Evolutionary conservation across 108 stramenopile species (phyloP), one percentile per base, ranked within the genome.

Genomic region (Fistulifera solaris): DNA sequence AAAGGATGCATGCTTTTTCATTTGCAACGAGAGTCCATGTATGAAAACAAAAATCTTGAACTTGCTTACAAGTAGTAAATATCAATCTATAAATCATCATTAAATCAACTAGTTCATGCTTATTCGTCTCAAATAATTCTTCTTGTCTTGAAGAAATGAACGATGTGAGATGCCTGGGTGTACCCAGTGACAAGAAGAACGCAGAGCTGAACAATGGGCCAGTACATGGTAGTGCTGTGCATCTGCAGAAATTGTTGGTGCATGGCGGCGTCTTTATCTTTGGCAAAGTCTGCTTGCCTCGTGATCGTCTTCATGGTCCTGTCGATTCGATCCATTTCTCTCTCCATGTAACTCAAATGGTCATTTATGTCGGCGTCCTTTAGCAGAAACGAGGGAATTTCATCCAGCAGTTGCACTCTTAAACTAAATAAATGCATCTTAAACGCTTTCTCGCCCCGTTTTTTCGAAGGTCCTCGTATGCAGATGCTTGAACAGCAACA

Each of bases 151-250:
- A 90, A 86, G 61, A 90, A 90, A 28, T 62, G 65, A 22, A 81
- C 68, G 64, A 90, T 81, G 56, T 90, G 84, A 49, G 73, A 79
- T 2, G 80, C 84, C 66, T 90, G 88, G 10, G 84, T 86, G 55
- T 86, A 90, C 4, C 88, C 88, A 21, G 80, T 90, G 17, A 86
- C 43, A 43, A 86, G 53, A 42, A 90, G 61, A 27, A 90, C 77
- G 35, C 77, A 71, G 25, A 81, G 57, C 42, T 90, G 84, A 22
- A 90, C 62, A 55, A 90, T 80, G n/a, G 88, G 88, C 88, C 88
- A 90, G 58, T 76, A 90, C 62, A 71, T 65, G 43, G 80, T 77
- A 10, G 88, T 84, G 41, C 65, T 63, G 68, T 90, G 75, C 78
- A 90, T 84, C 11, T 65, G 67, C 53, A 73, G 70, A 26, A 75